A percentile compares a stretch with the other conserved stretches of the same genome.
Evolutionary conservation across 441 rosid species (phyloP).

Genomic region (Melastoma candidum): DNA sequence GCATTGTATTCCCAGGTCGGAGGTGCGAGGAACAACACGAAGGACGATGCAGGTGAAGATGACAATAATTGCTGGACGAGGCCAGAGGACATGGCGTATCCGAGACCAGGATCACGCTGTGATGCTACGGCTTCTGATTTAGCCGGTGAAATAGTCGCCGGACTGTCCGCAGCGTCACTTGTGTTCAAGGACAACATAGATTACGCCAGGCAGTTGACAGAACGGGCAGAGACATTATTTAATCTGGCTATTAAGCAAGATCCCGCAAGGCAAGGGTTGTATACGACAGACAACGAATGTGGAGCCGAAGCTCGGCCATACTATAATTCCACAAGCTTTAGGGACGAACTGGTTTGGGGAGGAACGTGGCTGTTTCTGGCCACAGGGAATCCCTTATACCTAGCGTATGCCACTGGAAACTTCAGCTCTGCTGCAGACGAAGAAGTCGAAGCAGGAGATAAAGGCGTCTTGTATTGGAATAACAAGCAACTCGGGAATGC

Average conservation of each 20-base stretch:
- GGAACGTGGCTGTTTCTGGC: conserved; percentile 54
- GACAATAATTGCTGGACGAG: conserved; percentile 54
- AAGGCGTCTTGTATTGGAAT: conserved; percentile 49
- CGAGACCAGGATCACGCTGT: conserved; percentile 35
- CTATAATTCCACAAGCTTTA: conserved; percentile 40
- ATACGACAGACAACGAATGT: conserved; percentile 26
- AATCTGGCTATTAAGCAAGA: conserved; percentile 23
- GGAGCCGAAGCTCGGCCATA: conserved; percentile 36
- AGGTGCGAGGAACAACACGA: conserved; percentile 21
- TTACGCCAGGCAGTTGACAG: conserved; percentile 20
- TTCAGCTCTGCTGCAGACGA: conserved; percentile 30
- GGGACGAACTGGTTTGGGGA: conserved; percentile 49
- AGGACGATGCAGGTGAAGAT: conserved; percentile 7
- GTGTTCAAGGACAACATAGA: conserved; percentile 35
- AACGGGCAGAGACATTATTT: conserved; percentile 28
- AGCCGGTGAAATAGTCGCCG: conserved; percentile 48
- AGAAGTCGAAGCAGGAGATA: conserved; percentile 26
- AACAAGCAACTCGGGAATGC: conserved; percentile 37
- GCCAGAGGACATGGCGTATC: conserved; percentile 51
- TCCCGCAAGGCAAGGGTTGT: conserved; percentile 19
- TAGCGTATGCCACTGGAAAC: conserved; percentile 26
- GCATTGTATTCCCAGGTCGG: conserved; percentile 57
- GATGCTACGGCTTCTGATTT: conserved; percentile 35
- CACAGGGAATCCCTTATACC: conserved; percentile 39
- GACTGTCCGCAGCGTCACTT: conserved; percentile 46